phyloP scores from a whole-genome alignment of 371 early-diverging fungal genomes.

The Basidiobolus meristosporus region DNA sequence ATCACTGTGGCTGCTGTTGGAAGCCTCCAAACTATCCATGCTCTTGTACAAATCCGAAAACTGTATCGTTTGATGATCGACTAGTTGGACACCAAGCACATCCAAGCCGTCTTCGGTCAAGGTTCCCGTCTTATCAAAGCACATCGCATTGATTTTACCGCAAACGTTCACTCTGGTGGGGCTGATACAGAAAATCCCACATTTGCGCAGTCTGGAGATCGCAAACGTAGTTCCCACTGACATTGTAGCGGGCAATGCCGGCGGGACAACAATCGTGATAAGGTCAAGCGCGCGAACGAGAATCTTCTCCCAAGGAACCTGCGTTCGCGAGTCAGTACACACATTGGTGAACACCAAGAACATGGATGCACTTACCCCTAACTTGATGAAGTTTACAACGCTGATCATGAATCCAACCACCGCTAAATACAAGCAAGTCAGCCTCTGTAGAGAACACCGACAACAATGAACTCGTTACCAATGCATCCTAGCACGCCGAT shows the following conservation, averaged over 20 bases:
- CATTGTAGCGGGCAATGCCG: slow-evolving; percentile 93
- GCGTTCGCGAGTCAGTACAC: background rate
- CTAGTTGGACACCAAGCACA: slow-evolving; percentile 70
- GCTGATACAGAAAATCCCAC: slow-evolving; percentile 85
- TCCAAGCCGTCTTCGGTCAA: slow-evolving; percentile 97
- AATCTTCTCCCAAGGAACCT: slow-evolving; percentile 24
- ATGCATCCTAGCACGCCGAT: slow-evolving; percentile 75
- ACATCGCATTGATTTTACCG: slow-evolving; percentile 89
- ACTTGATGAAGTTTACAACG: background rate
- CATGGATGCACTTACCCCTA: background rate
- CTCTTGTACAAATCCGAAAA: too few relatives aligned
- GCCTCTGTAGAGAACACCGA: background rate
- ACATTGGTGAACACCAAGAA: background rate
- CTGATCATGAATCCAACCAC: slow-evolving; percentile 1
- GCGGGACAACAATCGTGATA: slow-evolving; percentile 90
- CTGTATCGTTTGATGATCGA: too few relatives aligned
- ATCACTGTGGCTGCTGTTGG: too few relatives aligned
- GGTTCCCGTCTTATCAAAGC: slow-evolving; percentile 99
- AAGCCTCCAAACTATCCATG: too few relatives aligned
- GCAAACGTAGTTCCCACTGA: slow-evolving; percentile 93
- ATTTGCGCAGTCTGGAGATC: slow-evolving; percentile 56
- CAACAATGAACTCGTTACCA: too few relatives aligned
- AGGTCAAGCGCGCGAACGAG: slow-evolving; percentile 77
- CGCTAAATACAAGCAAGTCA: too few relatives aligned
- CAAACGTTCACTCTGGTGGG: slow-evolving; percentile 90